phyloP scores from a whole-genome alignment of 805 yeast species.

The Maudiozyma barnettii region DNA sequence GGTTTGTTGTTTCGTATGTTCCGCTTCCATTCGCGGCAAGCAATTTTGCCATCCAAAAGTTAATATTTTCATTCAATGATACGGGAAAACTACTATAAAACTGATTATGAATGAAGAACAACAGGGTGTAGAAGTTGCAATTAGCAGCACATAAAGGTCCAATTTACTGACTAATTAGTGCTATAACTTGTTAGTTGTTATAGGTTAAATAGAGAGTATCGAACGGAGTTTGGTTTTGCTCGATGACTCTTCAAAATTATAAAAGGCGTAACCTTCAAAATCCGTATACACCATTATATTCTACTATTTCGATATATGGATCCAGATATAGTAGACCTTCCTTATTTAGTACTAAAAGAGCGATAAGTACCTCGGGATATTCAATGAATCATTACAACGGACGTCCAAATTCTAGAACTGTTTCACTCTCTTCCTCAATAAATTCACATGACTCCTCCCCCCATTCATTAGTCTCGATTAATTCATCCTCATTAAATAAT shows the following conservation, averaged over 20 bases:
- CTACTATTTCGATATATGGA: conserved; percentile 15
- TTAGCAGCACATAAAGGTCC: no score
- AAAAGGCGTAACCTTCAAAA: conserved; percentile 11
- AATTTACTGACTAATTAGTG: no score
- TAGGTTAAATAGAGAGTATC: background rate
- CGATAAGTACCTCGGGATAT: conserved; percentile 6
- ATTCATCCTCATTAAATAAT: background rate
- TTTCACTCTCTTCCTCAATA: background rate
- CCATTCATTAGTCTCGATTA: background rate
- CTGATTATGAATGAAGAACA: no score
- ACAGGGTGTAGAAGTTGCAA: no score
- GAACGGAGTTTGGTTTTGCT: background rate
- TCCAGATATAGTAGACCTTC: conserved; percentile 11
- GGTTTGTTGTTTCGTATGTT: no score
- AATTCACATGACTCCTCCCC: background rate
- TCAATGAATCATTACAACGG: background rate
- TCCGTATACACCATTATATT: conserved; percentile 14
- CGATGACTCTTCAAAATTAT: conserved; percentile 12
- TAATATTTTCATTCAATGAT: no score
- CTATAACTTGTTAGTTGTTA: no score
- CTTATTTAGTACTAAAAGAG: conserved; percentile 17
- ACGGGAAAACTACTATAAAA: no score
- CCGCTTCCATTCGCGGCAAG: no score
- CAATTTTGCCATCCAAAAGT: no score
- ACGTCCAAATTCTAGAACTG: background rate